Conservation (phyloP, 306 rosid species). For the Datisca glomerata region DNA sequence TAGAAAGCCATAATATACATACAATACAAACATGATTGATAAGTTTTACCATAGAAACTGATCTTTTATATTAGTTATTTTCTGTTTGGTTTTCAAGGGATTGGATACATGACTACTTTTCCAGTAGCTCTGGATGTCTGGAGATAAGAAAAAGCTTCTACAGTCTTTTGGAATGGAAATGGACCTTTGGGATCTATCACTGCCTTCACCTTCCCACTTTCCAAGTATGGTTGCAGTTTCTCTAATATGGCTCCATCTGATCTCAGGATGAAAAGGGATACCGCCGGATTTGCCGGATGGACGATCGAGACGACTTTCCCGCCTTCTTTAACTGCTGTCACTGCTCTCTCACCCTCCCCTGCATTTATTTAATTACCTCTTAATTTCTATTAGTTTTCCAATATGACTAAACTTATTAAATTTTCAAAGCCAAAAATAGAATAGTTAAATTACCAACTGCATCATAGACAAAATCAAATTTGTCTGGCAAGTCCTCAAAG, state of each 20-base stretch:
- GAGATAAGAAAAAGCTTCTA: conserved; percentile 45
- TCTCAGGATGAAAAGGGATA: conserved; percentile 16
- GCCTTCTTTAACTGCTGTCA: conserved; percentile 52
- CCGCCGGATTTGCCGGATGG: conserved; percentile 23
- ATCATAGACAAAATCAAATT: conserved; percentile 59
- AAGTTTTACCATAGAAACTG: no score
- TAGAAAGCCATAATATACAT: no score
- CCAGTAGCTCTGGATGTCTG: conserved; percentile 49
- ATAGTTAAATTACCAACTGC: conserved; percentile 35
- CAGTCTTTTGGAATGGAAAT: conserved; percentile 38
- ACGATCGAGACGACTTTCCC: conserved; percentile 48
- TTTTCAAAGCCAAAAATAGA: neutral
- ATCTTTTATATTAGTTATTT: no score
- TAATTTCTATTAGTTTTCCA: no score
- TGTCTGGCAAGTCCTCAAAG: conserved; percentile 39
- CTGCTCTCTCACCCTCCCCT: conserved; percentile 39
- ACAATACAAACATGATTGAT: no score
- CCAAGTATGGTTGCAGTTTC: conserved; percentile 45
- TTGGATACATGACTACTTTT: conserved; percentile 47
- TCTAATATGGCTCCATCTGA: conserved; percentile 39
- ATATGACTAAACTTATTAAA: neutral
- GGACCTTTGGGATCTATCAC: conserved; percentile 53
- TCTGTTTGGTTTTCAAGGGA: conserved; percentile 40
- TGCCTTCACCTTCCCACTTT: conserved; percentile 63
- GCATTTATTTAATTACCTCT: neutral